phyloP scores from a whole-genome alignment of 148 eudicot genomes.

The Cornus kousa region DNA sequence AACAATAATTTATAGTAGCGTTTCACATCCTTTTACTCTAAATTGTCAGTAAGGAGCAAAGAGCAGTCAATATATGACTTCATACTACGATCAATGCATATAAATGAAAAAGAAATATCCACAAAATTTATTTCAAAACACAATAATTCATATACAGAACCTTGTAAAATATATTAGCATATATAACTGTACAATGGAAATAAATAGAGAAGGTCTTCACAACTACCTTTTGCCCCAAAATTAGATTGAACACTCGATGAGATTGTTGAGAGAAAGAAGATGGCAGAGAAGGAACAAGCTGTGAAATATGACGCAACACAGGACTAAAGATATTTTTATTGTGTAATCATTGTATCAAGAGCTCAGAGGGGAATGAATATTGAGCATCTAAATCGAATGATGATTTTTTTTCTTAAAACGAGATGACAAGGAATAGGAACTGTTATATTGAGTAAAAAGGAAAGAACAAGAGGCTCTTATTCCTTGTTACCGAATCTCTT shows the following conservation, averaged over 20 bases:
- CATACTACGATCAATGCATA: background rate
- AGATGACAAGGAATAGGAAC: constrained; percentile 33
- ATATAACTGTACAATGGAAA: constrained; percentile 36
- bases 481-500: constrained; percentile 96
- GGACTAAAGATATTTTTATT: constrained; percentile 6
- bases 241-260: constrained; percentile 14
- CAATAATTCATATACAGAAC: constrained; percentile 29
- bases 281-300: constrained; percentile 12
- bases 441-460: constrained; percentile 42
- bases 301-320: background rate
- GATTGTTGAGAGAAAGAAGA: constrained; percentile 1
- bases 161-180: constrained; percentile 16
- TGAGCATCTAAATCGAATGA: constrained; percentile 37
- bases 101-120: background rate
- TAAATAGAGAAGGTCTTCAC: constrained; percentile 7
- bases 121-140: constrained; percentile 14
- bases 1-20: background rate
- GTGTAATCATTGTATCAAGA: constrained; percentile 12
- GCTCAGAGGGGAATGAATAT: constrained; percentile 4
- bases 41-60: background rate
- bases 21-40: background rate
- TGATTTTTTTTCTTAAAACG: constrained; percentile 34
- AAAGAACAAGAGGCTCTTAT: constrained; percentile 68
- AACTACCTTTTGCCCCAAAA: constrained; percentile 20
- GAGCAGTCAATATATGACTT: background rate